phyloP scores from a whole-genome alignment of 1,139 yeast genomes.

The Lodderomyces oxycetoniae region DNA sequence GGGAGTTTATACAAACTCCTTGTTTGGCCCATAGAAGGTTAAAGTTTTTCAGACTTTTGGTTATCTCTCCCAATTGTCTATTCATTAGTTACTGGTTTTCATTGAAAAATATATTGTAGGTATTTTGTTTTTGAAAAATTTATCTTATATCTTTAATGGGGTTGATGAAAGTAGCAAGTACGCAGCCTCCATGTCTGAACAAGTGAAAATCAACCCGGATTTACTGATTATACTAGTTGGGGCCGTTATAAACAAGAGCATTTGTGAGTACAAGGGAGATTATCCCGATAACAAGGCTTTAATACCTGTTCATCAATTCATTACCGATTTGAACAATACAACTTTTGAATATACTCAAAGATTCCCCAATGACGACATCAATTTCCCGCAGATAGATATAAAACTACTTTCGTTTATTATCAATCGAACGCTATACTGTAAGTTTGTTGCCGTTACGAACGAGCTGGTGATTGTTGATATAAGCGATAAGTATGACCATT shows the following conservation, averaged over 20 bases:
- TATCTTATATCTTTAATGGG: too few species aligned
- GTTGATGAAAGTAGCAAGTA: neutral
- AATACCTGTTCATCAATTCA: constrained; percentile 17
- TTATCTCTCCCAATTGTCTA: too few species aligned
- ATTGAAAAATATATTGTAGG: too few species aligned
- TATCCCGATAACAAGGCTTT: constrained; percentile 14
- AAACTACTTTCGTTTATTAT: constrained; percentile 14
- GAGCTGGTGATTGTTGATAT: constrained; percentile 18
- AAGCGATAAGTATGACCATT: constrained; percentile 13
- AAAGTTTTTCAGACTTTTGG: too few species aligned
- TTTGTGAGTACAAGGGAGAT: constrained; percentile 16
- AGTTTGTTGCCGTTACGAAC: constrained; percentile 18
- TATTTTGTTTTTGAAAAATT: too few species aligned
- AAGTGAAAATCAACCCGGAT: constrained; percentile 15
- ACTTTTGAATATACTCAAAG: constrained; percentile 15
- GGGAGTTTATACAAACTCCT: too few species aligned
- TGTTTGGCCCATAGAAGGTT: too few species aligned
- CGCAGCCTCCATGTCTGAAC: constrained; percentile 12
- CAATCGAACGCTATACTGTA: constrained; percentile 14
- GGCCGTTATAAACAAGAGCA: constrained; percentile 25
- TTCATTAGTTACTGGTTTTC: too few species aligned
- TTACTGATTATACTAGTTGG: constrained; percentile 24
- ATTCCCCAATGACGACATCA: constrained; percentile 13
- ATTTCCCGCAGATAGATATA: constrained; percentile 14
- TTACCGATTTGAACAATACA: constrained; percentile 18